These are phyloP conservation scores for Crotalaria pallida DNA, from an alignment of 306 rosid species.

Conservation along the genomic window DNA sequence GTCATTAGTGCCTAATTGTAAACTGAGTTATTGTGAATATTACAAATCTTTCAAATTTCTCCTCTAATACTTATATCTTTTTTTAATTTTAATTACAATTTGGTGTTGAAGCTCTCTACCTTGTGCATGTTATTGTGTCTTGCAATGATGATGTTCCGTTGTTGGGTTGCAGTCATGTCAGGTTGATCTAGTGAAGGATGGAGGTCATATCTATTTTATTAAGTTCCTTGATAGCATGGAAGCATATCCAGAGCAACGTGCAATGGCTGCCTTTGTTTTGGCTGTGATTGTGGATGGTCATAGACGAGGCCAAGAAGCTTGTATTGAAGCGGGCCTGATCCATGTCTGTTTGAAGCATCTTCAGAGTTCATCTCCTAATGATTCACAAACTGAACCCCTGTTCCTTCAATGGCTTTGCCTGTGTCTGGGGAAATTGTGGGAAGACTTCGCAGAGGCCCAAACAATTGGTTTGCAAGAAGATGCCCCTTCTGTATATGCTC, in stretches of 20 bases:
- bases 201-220: conserved; percentile 87
- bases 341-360: conserved; percentile 89
- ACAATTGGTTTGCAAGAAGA: conserved; percentile 69
- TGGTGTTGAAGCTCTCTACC: conserved; percentile 10
- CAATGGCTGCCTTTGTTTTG: conserved; percentile 98
- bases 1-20: not conserved
- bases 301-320: conserved; percentile 95
- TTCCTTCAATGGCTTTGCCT: conserved; percentile 99
- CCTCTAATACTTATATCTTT: not conserved
- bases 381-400: conserved; percentile 77
- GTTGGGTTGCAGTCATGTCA: conserved; percentile 80
- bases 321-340: conserved; percentile 72
- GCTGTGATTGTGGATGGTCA: conserved; percentile 97
- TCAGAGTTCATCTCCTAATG: conserved; percentile 78
- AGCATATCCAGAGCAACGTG: conserved; percentile 90
- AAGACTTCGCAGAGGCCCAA: conserved; percentile 81
- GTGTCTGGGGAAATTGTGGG: conserved; percentile 97
- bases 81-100: not conserved
- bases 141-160: conserved; percentile 23
- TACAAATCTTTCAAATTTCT: not conserved
- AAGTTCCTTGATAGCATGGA: conserved; percentile 94
- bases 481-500: conserved; percentile 68
- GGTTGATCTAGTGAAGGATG: conserved; percentile 97
- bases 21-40: not conserved
- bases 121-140: not conserved